Base-by-base conservation (phyloP, 192 early-diverging fungal species). In the Backusella westeae region DNA sequence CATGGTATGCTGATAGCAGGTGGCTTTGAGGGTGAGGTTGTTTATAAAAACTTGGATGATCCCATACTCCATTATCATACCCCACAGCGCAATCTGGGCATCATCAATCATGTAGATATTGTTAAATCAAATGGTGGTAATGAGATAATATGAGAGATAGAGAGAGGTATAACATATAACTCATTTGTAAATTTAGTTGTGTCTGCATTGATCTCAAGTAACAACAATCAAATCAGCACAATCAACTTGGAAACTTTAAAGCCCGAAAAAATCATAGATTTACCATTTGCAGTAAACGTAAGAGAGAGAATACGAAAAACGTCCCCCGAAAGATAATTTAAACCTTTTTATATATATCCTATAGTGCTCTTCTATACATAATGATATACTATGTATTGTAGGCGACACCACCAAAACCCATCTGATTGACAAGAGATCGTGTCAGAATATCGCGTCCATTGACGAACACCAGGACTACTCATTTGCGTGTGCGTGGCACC, bases 401-500 rank as follows among this genome's bases (percentile, higher is more conserved):
- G 87, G 87, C 0, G 91, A 92, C 72, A 69, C 80, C 10, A 84
- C 79, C 17, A 84, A 90, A 21, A 73, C 88, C 3, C 34, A 69
- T 2, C 72, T 92, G 12, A 77, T 85, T n/a, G 77, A 87, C n/a
- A 74, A 78, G 2, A 85, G 87, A 53, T 75, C 87, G 77, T 63
- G 89, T 88, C 82, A 65, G 65, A 17, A 0, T 21, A 74, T 85
- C 9, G 66, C 59, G 17, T 67, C 63, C 10, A 72, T 93, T 12
- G 79, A 78, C 2, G 92, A 91, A 1, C 92, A 93, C 72, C 77
- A 85, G 59, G 92, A 91, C 69, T 91, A 84, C 73, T 91, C 90
- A 3, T 93, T 93, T 80, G 83, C 92, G 9, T 93, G 92, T 76
- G 84, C 83, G 14, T 93, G 88, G 88, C 86, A 83, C 44, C 89